Conservation (phyloP, 2,329 filamentous ascomycete species). For the Ophiostoma piceae region DNA sequence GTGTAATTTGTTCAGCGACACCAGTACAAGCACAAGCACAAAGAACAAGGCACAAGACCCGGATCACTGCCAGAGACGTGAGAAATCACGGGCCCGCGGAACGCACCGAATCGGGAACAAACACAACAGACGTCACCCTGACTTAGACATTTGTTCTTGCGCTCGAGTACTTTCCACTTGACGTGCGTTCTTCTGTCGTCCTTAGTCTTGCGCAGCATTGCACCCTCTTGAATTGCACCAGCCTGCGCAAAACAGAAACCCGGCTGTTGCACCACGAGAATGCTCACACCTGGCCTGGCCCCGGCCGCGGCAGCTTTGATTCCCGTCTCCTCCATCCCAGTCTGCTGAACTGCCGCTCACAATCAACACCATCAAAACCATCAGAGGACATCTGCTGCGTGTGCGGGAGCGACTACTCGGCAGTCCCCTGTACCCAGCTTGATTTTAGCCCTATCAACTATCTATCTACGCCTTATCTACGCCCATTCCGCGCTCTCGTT, state of each 20-base stretch:
- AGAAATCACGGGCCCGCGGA: not conserved
- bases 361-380: not conserved
- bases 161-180: too few relatives aligned
- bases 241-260: too few relatives aligned
- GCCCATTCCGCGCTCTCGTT: not conserved
- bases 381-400: not conserved
- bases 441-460: slow-evolving; percentile 9
- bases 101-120: not conserved
- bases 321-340: not conserved
- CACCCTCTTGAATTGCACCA: not conserved
- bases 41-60: not conserved
- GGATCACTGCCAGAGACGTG: not conserved
- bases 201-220: not conserved
- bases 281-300: slow-evolving; percentile 21
- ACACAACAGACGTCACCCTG: not conserved
- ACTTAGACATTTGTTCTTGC: too few relatives aligned
- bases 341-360: not conserved
- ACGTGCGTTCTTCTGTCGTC: too few relatives aligned
- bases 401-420: not conserved
- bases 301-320: slow-evolving; percentile 20
- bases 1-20: slow-evolving; percentile 1
- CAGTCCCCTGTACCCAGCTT: not conserved
- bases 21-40: not conserved
- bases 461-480: not conserved
- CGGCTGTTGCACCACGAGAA: slow-evolving; percentile 1